Base-by-base conservation (phyloP, 163 green algal genomes). In the Chloromonas sp. region DNA sequence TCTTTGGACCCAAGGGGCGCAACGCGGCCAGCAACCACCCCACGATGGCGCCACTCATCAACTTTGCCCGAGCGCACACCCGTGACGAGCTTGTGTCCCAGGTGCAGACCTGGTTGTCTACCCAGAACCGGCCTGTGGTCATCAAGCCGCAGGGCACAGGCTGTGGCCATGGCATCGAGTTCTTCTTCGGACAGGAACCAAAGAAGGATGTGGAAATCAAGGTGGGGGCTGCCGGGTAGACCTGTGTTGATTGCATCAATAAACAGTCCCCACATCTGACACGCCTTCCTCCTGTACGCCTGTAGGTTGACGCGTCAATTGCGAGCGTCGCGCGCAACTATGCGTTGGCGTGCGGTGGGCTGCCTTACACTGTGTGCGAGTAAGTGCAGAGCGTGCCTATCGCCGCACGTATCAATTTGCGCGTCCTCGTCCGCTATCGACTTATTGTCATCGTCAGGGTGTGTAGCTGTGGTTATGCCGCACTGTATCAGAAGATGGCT, bases 141-240 rank as follows among this genome's bases (percentile, higher is more conserved):
- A 87, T 87, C 74, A 89, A 89, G 81, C 86, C 86, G 8, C 83
- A 89, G 81, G 86, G 86, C 60, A 89, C 86, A 0, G 86, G 86
- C 80, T 89, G 86, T 60, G 86, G 86, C 15, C 86, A 89, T 36
- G 86, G 86, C 61, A 89, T 89, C 61, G 86, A 89, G 83, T 89
- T 89, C 60, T 89, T 89, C 84, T 89, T 89, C 82, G 81, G 74
- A 0, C 5, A 59, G 2, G n/a, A 79, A 58, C 62, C 81, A 36
- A 74, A 71, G 59, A 58, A 14, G 0, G 83, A 87, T 1, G 84
- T 84, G 0, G 80, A 80, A 1, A 60, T 14, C 71, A 89, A 87
- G 81, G 86, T 89, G 82, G 5, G 1, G 11, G 71, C 71, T 79
- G 14, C 13, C 13, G 13, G 2, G 71, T 14, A 59, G 71, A 79